Conservation (phyloP, 305 asterid species). For the Vinca major region DNA sequence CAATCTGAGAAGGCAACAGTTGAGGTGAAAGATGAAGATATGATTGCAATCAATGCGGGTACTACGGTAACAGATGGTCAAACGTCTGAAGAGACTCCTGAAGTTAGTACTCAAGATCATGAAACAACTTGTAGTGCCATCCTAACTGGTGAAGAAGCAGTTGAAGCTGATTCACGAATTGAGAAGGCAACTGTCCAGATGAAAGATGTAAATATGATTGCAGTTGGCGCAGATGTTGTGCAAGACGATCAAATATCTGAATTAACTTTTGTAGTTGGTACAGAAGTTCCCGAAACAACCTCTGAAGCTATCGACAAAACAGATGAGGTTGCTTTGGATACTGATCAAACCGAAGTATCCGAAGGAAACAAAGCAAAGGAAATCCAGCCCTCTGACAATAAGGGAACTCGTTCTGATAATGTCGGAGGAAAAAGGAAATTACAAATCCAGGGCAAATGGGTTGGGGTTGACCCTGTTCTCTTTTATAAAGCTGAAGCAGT, state of each 20-base stretch:
- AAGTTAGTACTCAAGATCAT: conserved; percentile 29
- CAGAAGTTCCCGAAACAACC: conserved; percentile 21
- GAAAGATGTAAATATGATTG: conserved; percentile 35
- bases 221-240: conserved; percentile 21
- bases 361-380: conserved; percentile 30
- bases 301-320: conserved; percentile 12
- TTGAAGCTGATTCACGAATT: conserved; percentile 32
- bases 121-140: conserved; percentile 32
- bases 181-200: conserved; percentile 27
- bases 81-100: conserved; percentile 38
- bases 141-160: conserved; percentile 26
- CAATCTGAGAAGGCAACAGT: conserved; percentile 29
- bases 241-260: conserved; percentile 23
- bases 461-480: conserved; percentile 92
- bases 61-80: conserved; percentile 11
- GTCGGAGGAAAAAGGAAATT: conserved; percentile 62
- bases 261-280: background rate
- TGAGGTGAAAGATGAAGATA: conserved; percentile 37
- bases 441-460: conserved; percentile 90
- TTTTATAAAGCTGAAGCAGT: conserved; percentile 61
- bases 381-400: conserved; percentile 28
- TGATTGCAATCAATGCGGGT: conserved; percentile 21
- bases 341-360: background rate
- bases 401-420: conserved; percentile 29
- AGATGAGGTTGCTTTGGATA: conserved; percentile 8